Percentiles rank a stretch among this genome's conserved stretches.
These are phyloP conservation scores for Saprolegnia parasitica DNA, from an alignment of 352 stramenopile genomes.

Conservation along the genomic window DNA sequence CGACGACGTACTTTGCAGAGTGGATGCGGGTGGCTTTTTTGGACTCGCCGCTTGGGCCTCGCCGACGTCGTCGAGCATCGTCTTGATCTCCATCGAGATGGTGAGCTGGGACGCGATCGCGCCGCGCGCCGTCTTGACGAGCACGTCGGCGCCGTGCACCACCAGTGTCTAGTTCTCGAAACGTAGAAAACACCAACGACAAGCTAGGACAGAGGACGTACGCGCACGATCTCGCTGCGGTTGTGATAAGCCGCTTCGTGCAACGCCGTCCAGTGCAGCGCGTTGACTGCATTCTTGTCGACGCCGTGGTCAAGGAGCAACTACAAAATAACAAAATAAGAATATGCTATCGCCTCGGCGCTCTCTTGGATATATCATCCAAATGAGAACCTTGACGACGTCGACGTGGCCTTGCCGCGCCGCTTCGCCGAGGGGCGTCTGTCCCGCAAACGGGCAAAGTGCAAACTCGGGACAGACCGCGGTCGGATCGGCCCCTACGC, in stretches of 20 bases:
- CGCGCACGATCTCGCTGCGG: slow-evolving; percentile 54
- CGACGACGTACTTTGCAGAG: slow-evolving; percentile 30
- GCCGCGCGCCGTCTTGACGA: slow-evolving; percentile 57
- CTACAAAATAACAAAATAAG: too few relatives aligned
- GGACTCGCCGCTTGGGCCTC: slow-evolving; percentile 32
- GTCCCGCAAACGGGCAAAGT: slow-evolving; percentile 66
- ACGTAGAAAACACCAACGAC: neutral
- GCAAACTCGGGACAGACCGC: slow-evolving; percentile 73
- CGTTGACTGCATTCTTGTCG: slow-evolving; percentile 75
- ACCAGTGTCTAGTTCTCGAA: slow-evolving; percentile 45
- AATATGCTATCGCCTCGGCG: too few relatives aligned
- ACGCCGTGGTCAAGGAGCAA: slow-evolving; percentile 69
- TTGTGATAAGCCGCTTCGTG: slow-evolving; percentile 79
- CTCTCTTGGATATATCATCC: too few relatives aligned
- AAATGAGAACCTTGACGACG: slow-evolving; percentile 42
- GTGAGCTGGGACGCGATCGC: slow-evolving; percentile 69
- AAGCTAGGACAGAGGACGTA: too few relatives aligned
- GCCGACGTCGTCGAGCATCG: slow-evolving; percentile 68
- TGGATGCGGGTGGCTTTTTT: neutral
- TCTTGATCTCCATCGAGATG: slow-evolving; percentile 69
- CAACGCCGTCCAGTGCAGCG: slow-evolving; percentile 67
- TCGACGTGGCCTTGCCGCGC: slow-evolving; percentile 58
- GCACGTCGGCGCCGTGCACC: slow-evolving; percentile 69
- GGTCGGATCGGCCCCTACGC: slow-evolving; percentile 47
- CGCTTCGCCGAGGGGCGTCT: slow-evolving; percentile 60